Conservation (phyloP, 345 rosid genomes). For the Salix brachista region DNA sequence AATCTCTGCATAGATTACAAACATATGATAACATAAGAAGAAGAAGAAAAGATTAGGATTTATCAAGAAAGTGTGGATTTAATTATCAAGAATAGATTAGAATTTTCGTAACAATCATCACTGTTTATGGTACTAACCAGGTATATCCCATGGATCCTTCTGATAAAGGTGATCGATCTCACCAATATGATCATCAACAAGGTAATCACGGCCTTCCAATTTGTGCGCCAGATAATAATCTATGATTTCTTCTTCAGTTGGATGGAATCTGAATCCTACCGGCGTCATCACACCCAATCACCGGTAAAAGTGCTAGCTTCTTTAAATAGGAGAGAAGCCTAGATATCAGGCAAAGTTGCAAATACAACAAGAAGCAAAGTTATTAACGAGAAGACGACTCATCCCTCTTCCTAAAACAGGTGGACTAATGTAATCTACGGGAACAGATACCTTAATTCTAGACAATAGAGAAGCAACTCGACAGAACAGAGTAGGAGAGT, state of each 20-base stretch:
- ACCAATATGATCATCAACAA: neutral
- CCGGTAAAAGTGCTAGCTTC: neutral
- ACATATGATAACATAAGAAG: neutral
- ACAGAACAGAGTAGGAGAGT: too few relatives aligned
- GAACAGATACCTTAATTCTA: too few relatives aligned
- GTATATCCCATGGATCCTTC: conserved; percentile 29
- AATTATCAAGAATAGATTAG: neutral
- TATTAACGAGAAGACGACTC: neutral
- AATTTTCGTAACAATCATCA: neutral
- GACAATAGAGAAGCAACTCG: too few relatives aligned
- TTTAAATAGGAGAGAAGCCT: neutral
- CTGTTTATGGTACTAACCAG: conserved; percentile 21
- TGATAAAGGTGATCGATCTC: conserved; percentile 16
- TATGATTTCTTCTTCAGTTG: conserved; percentile 27
- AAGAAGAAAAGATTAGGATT: neutral
- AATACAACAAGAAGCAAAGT: neutral
- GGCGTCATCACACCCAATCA: neutral
- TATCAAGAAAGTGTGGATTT: neutral
- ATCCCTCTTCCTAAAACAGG: neutral
- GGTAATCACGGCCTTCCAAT: conserved; percentile 14
- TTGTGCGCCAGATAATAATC: conserved; percentile 11
- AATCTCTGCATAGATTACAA: neutral
- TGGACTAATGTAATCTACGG: neutral
- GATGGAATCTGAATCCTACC: conserved; percentile 30
- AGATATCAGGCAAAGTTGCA: neutral